Percentiles rank a stretch among this genome's conserved stretches.
Evolutionary conservation across 306 rosid genomes (phyloP).

Genomic region (Lathyrus aphaca): DNA sequence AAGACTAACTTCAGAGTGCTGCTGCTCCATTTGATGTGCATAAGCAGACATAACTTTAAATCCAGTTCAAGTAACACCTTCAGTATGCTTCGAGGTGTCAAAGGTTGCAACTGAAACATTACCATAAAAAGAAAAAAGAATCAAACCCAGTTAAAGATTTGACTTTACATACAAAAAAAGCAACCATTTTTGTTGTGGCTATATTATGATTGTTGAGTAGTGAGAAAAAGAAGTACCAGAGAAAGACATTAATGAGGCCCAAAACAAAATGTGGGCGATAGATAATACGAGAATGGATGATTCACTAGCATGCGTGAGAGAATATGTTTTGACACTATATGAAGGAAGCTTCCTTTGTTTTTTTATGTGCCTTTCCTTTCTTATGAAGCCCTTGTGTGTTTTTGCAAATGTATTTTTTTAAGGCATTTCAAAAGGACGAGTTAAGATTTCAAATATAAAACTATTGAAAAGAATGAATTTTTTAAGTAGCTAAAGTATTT

Average conservation of each 20-base stretch:
- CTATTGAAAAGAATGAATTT: too few species aligned
- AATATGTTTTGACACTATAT: conserved; percentile 30
- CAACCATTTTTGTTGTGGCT: background rate
- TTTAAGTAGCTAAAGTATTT: too few species aligned
- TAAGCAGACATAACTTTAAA: conserved; percentile 63
- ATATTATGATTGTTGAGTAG: background rate
- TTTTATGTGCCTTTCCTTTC: conserved; percentile 23
- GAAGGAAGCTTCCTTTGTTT: conserved; percentile 51
- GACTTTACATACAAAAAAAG: background rate
- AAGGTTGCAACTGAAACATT: conserved; percentile 1
- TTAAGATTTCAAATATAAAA: too few species aligned
- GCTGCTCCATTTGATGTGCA: conserved; percentile 69
- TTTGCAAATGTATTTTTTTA: background rate
- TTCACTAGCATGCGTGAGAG: background rate
- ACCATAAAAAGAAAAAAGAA: conserved; percentile 10
- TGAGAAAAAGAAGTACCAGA: conserved; percentile 41
- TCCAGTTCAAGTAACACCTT: conserved; percentile 39
- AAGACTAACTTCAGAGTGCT: conserved; percentile 54
- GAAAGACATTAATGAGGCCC: conserved; percentile 39
- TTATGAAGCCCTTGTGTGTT: background rate
- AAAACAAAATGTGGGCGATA: conserved; percentile 13
- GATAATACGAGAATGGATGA: background rate
- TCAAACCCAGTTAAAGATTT: background rate
- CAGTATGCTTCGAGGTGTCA: conserved; percentile 39
- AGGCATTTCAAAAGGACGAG: too few species aligned